Base-by-base conservation (phyloP, 495 filamentous ascomycete genomes). In the Aspergillus haitiensis region DNA sequence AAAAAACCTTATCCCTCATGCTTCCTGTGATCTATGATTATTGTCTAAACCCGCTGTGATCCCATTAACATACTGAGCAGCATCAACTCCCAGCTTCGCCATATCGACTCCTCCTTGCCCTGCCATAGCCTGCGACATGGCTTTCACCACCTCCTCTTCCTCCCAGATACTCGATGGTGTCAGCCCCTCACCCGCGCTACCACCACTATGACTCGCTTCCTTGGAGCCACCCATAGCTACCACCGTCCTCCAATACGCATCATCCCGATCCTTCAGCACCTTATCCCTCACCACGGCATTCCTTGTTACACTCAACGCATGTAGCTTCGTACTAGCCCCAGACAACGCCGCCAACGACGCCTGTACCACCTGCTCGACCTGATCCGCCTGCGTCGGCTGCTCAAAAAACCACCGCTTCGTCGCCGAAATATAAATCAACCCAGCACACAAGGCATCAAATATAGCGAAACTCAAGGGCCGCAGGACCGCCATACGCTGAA, bases 351-450 rank as follows among this genome's bases (percentile, higher is more conserved):
- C 63, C 55, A 80, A 63, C 15, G 73, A 73, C 7, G 66, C 60
- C 34, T 77, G 71, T 33, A 86, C 66, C 13, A 72, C 53, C 45
- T 72, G 60, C 6, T 75, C 74, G 13, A 76, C 51, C 52, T 75
- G 73, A 31, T 86, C 83, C 7, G 70, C 74, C n/a, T 77, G 67
- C 10, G 73, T 70, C 2, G 79, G 74, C 33, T 81, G 82, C n/a
- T 70, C 68, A 53, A 81, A 80, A 62, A 86, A 83, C 67, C 80
- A 79, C 12, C 93, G 84, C 64, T 93, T 88, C 16, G 94, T 97
- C 21, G 84, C 82, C 0, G 87, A 83, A 12, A 92, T 76, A 72
- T 87, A 97, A 12, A 97, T 72, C 6, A 88, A 70, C 12, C 68
- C 68, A 0, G 84, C 87, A 1, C 91, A 70, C 6, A 80, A n/a